Conservation (phyloP, 176 grass and related monocot genomes). For the Zoysia pacifica region DNA sequence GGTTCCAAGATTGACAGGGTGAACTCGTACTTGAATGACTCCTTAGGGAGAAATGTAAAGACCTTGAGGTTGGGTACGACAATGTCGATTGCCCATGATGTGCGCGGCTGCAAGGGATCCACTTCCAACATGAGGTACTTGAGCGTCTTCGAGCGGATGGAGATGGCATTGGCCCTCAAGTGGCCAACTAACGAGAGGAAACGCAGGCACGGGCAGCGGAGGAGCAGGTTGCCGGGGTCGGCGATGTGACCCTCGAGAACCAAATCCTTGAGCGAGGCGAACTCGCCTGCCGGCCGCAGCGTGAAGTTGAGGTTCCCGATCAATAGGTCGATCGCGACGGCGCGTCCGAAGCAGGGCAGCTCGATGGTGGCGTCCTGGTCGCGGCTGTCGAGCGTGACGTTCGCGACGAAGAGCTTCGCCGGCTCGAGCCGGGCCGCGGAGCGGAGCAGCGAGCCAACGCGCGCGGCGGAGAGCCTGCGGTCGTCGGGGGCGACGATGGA, state of each 20-base stretch:
- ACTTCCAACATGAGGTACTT: too few species aligned
- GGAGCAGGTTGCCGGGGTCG: background rate
- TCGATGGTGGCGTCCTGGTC: background rate
- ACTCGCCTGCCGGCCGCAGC: background rate
- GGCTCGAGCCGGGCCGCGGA: background rate
- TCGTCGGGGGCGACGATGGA: background rate
- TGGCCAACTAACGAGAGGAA: too few species aligned
- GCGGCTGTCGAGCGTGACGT: too few species aligned
- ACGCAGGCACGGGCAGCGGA: background rate
- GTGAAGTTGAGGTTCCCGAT: too few species aligned
- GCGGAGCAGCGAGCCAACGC: background rate
- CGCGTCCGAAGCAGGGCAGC: background rate
- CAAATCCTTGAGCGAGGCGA: background rate
- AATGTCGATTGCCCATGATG: too few species aligned
- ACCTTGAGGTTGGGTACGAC: too few species aligned
- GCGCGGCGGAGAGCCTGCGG: background rate
- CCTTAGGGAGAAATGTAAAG: too few species aligned
- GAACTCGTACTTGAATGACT: too few species aligned
- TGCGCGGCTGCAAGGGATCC: too few species aligned
- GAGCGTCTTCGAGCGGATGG: too few species aligned
- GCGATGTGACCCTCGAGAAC: rapidly evolving
- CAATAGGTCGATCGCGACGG: background rate
- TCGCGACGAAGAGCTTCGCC: background rate
- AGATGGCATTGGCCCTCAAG: too few species aligned
- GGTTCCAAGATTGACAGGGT: too few species aligned